Evolutionary conservation across 2,329 filamentous ascomycete species (phyloP).

Genomic region (Gnomoniopsis sp.): DNA sequence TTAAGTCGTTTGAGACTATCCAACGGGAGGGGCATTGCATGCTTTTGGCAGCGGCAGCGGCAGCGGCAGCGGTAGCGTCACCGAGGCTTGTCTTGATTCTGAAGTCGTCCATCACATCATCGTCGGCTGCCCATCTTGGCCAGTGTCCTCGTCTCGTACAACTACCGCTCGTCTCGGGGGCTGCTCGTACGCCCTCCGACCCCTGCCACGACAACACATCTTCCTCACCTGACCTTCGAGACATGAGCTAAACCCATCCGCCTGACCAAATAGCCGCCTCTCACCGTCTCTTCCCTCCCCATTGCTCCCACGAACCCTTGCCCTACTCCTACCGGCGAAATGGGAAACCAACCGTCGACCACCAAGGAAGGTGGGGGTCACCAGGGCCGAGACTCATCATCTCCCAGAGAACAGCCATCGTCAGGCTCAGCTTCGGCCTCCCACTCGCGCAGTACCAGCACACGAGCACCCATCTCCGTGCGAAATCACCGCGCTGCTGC

Average conservation of each 20-base stretch:
- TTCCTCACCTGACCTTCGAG: conserved; percentile 10
- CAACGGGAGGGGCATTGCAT: too few relatives aligned
- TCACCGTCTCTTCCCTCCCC: not conserved
- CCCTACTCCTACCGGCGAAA: conserved; percentile 24
- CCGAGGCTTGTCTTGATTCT: not conserved
- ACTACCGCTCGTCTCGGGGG: not conserved
- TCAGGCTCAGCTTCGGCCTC: conserved; percentile 27
- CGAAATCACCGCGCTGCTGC: conserved; percentile 55
- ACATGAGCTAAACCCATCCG: conserved; percentile 7
- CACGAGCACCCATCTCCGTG: conserved; percentile 51
- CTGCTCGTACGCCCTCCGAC: not conserved
- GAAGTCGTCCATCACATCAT: not conserved
- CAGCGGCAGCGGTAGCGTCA: not conserved
- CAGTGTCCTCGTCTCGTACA: not conserved
- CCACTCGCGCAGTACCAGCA: conserved; percentile 33
- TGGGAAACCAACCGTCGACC: conserved; percentile 44
- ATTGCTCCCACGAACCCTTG: not conserved
- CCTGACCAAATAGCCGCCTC: conserved; percentile 5
- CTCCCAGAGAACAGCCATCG: conserved; percentile 28
- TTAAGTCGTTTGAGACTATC: too few relatives aligned
- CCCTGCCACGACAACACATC: conserved; percentile 1
- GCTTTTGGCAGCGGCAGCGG: too few relatives aligned
- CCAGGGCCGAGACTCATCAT: conserved; percentile 21
- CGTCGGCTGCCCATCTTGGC: not conserved
- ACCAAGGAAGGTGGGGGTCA: conserved; percentile 25